Conservation (phyloP, 208 protist species). For the Angomonas ambiguus region DNA sequence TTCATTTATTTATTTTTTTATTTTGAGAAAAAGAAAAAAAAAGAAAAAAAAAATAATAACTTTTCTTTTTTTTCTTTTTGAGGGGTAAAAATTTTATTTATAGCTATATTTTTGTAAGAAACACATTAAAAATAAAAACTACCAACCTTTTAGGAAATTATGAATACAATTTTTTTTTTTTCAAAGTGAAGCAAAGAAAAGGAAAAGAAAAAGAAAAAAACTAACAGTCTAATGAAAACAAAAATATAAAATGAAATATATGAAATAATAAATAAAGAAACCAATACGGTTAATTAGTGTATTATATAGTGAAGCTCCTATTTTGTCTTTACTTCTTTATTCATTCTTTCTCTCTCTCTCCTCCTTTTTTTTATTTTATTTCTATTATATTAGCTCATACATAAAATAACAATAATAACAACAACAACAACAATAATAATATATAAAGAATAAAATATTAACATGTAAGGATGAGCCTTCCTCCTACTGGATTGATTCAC, state of each 20-base stretch:
- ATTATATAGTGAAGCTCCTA: not conserved
- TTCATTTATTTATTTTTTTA: conserved; percentile 16
- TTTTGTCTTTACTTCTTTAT: not conserved
- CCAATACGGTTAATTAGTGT: not conserved
- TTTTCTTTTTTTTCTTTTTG: conserved; percentile 13
- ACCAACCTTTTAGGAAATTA: too few species aligned
- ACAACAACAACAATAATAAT: too few species aligned
- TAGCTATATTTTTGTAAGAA: conserved; percentile 7
- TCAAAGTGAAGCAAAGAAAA: not conserved
- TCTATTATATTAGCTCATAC: not conserved
- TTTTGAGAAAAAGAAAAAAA: conserved; percentile 3
- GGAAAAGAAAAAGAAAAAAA: conserved; percentile 9
- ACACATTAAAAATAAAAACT: conserved; percentile 12
- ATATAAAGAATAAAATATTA: too few species aligned
- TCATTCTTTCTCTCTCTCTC: not conserved
- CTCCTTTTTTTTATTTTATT: conserved; percentile 12
- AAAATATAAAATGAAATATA: not conserved
- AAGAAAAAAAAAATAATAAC: not conserved
- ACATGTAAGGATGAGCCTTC: too few species aligned
- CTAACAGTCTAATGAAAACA: conserved; percentile 4
- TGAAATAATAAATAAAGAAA: not conserved
- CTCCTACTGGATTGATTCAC: too few species aligned
- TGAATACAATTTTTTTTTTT: conserved; percentile 11
- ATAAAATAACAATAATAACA: conserved; percentile 5
- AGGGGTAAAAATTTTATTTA: conserved; percentile 14